Conservation (phyloP, 176 grass and related monocot genomes). For the Saccharum spontaneum region DNA sequence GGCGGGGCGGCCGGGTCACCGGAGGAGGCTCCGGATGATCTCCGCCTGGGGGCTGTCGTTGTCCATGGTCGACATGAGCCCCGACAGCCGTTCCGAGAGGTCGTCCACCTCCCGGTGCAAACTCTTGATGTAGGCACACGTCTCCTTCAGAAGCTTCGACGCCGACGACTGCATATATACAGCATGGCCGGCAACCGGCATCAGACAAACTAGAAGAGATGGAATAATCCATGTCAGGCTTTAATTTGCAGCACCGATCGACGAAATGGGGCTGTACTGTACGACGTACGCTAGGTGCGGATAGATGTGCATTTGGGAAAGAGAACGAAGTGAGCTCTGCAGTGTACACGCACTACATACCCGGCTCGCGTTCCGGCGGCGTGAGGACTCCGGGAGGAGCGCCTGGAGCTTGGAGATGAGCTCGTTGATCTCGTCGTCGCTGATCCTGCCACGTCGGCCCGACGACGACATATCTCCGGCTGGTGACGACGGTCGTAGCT, state of each 20-base stretch:
- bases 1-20: conserved; percentile 15
- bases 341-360: conserved; percentile 34
- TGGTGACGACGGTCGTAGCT: background rate
- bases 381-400: conserved; percentile 75
- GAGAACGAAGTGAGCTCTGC: background rate
- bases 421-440: conserved; percentile 95
- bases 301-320: background rate
- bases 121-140: conserved; percentile 92
- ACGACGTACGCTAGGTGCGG: background rate
- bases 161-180: conserved; percentile 61
- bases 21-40: conserved; percentile 78
- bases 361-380: conserved; percentile 54
- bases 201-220: conserved; percentile 4
- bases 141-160: conserved; percentile 89
- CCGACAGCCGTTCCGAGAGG: conserved; percentile 71
- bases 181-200: background rate
- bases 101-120: conserved; percentile 82
- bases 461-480: conserved; percentile 64
- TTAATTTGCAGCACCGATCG: background rate
- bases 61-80: conserved; percentile 77
- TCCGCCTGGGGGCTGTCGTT: conserved; percentile 73
- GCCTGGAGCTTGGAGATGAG: conserved; percentile 89
- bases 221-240: background rate
- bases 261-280: background rate
- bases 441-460: conserved; percentile 64